These are phyloP conservation scores for Debaryomycetaceae sp. DNA, from an alignment of 1,139 yeast genomes.

Conservation along the genomic window DNA sequence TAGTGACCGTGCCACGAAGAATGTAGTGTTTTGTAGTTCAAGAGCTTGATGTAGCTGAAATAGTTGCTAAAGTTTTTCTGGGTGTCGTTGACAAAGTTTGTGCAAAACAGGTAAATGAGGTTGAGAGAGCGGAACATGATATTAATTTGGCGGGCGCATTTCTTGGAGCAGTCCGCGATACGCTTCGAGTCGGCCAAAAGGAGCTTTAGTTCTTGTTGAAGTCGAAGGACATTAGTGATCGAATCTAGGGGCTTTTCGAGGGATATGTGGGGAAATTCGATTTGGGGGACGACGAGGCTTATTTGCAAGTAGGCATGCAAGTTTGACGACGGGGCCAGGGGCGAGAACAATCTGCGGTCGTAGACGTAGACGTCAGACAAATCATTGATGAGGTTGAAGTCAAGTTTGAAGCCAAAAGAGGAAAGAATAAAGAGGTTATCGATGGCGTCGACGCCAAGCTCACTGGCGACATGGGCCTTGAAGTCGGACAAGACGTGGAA, in stretches of 20 bases:
- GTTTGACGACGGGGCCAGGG: conserved; percentile 3
- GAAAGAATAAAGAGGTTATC: conserved; percentile 50
- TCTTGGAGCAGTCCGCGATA: conserved; percentile 12
- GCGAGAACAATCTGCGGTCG: conserved; percentile 42
- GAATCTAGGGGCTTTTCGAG: background rate
- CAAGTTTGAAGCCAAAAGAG: conserved; percentile 54
- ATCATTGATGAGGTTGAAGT: conserved; percentile 37
- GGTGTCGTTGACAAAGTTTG: conserved; percentile 37
- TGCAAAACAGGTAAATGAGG: conserved; percentile 49
- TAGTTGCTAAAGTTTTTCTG: conserved; percentile 43
- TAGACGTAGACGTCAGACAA: conserved; percentile 44
- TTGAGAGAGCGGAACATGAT: conserved; percentile 41
- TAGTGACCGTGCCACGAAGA: conserved; percentile 39
- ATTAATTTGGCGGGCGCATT: conserved; percentile 19
- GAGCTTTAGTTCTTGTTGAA: conserved; percentile 13
- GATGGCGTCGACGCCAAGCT: conserved; percentile 7
- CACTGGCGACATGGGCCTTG: conserved; percentile 9
- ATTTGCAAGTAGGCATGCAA: background rate
- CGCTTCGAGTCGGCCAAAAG: conserved; percentile 12
- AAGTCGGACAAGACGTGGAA: conserved; percentile 20
- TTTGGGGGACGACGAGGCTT: background rate
- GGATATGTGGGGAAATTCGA: background rate
- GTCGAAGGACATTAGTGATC: conserved; percentile 3
- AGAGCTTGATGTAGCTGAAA: conserved; percentile 33
- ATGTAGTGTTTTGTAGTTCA: conserved; percentile 37